phyloP scores from a whole-genome alignment of 2,329 filamentous ascomycete species.

The Talaromyces piceae region DNA sequence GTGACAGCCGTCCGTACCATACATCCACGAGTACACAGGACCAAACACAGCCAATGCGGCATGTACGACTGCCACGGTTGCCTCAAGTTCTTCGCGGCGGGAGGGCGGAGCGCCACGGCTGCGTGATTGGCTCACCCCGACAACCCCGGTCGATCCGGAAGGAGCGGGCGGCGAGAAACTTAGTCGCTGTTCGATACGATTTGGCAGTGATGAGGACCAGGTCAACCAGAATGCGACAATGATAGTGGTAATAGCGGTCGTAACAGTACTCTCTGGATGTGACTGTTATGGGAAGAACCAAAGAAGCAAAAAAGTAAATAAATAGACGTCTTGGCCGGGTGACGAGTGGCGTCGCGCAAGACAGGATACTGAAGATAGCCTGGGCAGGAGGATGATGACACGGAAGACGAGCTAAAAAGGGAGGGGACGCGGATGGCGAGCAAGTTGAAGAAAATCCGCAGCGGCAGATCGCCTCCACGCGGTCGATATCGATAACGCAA shows the following conservation, averaged over 20 bases:
- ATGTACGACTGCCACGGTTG: background rate
- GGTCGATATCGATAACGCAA: background rate
- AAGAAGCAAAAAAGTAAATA: too few species aligned
- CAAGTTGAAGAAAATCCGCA: background rate
- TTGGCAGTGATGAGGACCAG: background rate
- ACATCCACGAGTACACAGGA: background rate
- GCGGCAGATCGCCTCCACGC: background rate
- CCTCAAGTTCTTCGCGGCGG: background rate
- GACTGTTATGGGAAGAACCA: too few species aligned
- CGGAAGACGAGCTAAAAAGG: background rate
- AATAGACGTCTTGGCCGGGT: too few species aligned
- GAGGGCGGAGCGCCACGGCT: background rate
- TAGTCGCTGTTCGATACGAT: background rate
- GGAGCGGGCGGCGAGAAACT: slow-evolving; percentile 1
- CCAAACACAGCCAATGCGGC: background rate
- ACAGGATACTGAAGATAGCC: too few species aligned
- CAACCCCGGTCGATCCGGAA: slow-evolving; percentile 3
- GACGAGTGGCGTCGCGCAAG: too few species aligned
- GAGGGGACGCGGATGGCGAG: background rate
- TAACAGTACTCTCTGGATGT: too few species aligned
- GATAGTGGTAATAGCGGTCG: too few species aligned
- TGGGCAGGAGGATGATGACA: background rate
- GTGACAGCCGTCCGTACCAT: too few species aligned
- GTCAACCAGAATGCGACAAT: background rate
- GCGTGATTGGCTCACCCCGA: slow-evolving; percentile 2